Conservation (phyloP, 768 basidiomycete genomes). For the Naganishia onofrii region DNA sequence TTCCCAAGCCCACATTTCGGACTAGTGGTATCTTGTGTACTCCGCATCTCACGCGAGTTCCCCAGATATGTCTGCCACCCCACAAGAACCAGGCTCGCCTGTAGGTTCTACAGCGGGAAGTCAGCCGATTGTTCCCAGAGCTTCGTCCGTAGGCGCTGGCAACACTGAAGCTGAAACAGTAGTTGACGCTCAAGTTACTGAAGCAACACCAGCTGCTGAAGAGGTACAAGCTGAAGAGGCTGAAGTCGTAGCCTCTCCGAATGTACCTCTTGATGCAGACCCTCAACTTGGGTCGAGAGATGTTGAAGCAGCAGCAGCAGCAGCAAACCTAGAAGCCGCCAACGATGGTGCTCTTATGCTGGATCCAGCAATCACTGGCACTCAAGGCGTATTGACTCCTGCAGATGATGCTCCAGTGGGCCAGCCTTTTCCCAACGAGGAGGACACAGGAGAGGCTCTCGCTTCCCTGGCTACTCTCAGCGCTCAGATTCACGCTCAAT, state of each 20-base stretch:
- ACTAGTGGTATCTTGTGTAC: conserved; percentile 3
- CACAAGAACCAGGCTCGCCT: conserved; percentile 11
- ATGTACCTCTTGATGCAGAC: background rate
- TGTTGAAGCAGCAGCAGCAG: background rate
- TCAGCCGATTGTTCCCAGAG: background rate
- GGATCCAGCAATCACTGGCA: conserved; percentile 22
- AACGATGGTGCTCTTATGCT: background rate
- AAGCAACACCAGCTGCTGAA: too few species aligned
- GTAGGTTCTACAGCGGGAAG: conserved; percentile 3
- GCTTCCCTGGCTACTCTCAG: conserved; percentile 12
- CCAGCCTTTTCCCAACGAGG: conserved; percentile 7
- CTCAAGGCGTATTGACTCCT: background rate
- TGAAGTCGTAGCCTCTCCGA: background rate
- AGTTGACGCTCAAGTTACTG: background rate
- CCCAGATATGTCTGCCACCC: conserved; percentile 9
- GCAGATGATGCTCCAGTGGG: background rate
- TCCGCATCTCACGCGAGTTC: too few species aligned
- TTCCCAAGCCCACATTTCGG: background rate
- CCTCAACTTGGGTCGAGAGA: background rate
- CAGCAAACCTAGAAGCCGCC: background rate
- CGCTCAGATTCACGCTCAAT: background rate
- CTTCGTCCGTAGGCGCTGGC: background rate
- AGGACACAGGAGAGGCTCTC: conserved; percentile 4
- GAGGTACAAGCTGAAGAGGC: background rate
- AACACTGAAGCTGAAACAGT: background rate